A percentile compares a stretch with the other conserved stretches of the same genome.
phyloP scores from a whole-genome alignment of 148 eudicot genomes.

The Spergularia bocconei region DNA sequence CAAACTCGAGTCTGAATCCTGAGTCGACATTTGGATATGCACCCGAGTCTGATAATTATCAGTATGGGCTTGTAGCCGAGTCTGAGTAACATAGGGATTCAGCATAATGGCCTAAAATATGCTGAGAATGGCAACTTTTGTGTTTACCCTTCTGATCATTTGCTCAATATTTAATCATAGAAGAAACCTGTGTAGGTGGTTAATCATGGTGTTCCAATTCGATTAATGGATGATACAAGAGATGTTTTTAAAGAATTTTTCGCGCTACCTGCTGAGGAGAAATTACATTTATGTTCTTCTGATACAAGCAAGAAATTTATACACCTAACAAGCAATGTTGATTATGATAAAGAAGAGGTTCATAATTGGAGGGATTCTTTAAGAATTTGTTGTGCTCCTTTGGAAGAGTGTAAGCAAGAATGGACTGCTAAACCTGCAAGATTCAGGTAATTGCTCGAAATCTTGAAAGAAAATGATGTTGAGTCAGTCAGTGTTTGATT shows the following conservation, averaged over 20 bases:
- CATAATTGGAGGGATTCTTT: conserved; percentile 59
- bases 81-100: background rate
- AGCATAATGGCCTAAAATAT: background rate
- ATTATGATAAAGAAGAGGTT: conserved; percentile 38
- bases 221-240: conserved; percentile 33
- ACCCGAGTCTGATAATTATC: background rate
- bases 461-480: conserved; percentile 12
- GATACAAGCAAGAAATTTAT: conserved; percentile 29
- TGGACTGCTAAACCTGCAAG: conserved; percentile 52
- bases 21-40: background rate
- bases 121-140: background rate
- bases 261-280: conserved; percentile 39
- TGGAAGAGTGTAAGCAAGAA: conserved; percentile 39
- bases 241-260: conserved; percentile 46
- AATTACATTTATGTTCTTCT: conserved; percentile 26
- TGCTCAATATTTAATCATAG: background rate
- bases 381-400: conserved; percentile 45
- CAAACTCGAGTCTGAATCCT: background rate
- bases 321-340: conserved; percentile 40
- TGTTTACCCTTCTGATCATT: background rate
- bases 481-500: background rate
- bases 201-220: conserved; percentile 34
- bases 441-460: conserved; percentile 31
- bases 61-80: background rate
- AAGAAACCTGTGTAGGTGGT: conserved; percentile 19